Percentiles rank a stretch among this genome's conserved stretches.
These are phyloP conservation scores for Parachaetomium inaequale DNA, from an alignment of 495 filamentous ascomycete species.

Conservation along the genomic window DNA sequence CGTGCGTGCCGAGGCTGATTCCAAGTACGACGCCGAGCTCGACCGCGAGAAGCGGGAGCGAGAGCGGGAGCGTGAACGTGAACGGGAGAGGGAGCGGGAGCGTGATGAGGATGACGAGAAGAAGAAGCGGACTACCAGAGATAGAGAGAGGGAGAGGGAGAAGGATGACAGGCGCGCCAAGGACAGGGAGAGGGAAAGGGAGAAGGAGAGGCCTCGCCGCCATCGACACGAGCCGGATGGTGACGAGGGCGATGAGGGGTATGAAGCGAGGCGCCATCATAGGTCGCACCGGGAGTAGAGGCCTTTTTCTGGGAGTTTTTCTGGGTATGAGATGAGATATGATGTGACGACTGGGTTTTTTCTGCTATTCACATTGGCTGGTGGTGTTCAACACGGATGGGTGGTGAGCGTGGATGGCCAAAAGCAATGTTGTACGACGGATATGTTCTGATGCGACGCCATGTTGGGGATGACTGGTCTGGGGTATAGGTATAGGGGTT, in stretches of 20 bases:
- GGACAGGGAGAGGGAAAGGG: constrained; percentile 19
- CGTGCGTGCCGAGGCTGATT: constrained; percentile 11
- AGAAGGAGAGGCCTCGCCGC: constrained; percentile 14
- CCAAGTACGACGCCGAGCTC: constrained; percentile 21
- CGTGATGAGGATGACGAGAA: constrained; percentile 19
- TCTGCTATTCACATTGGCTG: background rate
- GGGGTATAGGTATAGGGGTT: background rate
- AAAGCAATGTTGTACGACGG: background rate
- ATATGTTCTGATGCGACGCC: background rate
- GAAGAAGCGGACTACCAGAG: constrained; percentile 1
- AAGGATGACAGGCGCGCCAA: background rate
- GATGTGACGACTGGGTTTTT: background rate
- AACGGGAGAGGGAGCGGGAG: constrained; percentile 24
- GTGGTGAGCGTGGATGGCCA: background rate
- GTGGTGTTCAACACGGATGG: background rate
- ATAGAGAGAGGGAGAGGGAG: constrained; percentile 18
- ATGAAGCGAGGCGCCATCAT: constrained; percentile 4
- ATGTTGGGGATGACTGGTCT: background rate
- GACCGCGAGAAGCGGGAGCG: constrained; percentile 28
- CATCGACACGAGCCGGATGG: constrained; percentile 24
- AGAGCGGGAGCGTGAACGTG: constrained; percentile 17
- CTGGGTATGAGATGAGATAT: background rate
- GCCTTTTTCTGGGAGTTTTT: background rate
- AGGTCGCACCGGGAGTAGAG: constrained; percentile 1
- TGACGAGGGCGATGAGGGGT: constrained; percentile 17